Base-by-base conservation (phyloP, 1,284 basidiomycete species). In the Trametes sp. region DNA sequence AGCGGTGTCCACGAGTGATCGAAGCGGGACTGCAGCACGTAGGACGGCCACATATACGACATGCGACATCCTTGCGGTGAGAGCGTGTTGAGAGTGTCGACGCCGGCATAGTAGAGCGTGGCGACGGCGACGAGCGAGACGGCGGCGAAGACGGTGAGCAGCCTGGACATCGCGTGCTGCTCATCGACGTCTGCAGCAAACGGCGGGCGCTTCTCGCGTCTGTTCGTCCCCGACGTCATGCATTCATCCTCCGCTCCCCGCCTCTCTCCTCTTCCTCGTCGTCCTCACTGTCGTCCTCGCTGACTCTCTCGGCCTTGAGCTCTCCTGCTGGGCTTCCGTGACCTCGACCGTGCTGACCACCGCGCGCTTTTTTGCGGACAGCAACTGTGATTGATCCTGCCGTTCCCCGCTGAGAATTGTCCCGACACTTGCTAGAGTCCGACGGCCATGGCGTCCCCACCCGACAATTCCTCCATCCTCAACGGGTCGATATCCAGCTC, bases 31-130 rank as follows among this genome's bases (percentile, higher is more conserved):
- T 90, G 89, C 36, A 90, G 82, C 42, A 93, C 78, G 76, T 98
- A 99, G 6, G 91, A 91, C 0, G 96, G 97, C 5, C 87, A 93
- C 98, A 99, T 99, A 83, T 89, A 96, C 63, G 95, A 95, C 97
- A 99, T 99, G 57, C 94, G 89, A 78, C 97, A 99, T 84, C 92
- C 92, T 82, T 94, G 91, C 4, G 91, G 90, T 1, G 75, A 76
- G 26, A 76, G 70, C 4, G 73, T 68, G 29, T 69, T 52, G 46
- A 68, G 63, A 11, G 70, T 69, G 65, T 73, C 73, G 49, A 70
- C 26, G 14, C 66, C 70, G 45, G 73, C 65, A 57, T 65, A 70
- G 65, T 73, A 76, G 54, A 76, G 61, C 19, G 68, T 41, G 31
- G 67, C 62, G 53, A 72, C 62, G 26, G 67, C 64, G 31, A 65